Percentiles rank a stretch among this genome's conserved stretches.
These are phyloP conservation scores for Starmera pachycereana DNA, from an alignment of 805 yeast genomes.

Conservation along the genomic window DNA sequence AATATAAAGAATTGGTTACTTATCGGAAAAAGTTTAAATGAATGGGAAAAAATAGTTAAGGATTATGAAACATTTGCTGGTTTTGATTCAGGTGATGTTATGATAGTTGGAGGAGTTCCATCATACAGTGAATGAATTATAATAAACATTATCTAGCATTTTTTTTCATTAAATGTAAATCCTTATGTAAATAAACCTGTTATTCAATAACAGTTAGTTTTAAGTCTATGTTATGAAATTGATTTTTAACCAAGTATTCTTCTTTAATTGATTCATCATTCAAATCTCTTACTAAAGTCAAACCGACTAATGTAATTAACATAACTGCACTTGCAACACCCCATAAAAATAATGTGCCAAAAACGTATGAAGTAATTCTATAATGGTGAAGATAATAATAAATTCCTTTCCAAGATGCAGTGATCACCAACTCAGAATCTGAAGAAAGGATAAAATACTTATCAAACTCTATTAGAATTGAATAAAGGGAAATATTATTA, in stretches of 20 bases:
- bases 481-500: not conserved
- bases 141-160: not conserved
- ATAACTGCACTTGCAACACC: conserved; percentile 6
- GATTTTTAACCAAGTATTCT: conserved; percentile 1
- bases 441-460: conserved; percentile 8
- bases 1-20: conserved; percentile 16
- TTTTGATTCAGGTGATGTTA: not conserved
- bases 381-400: conserved; percentile 16
- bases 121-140: not conserved
- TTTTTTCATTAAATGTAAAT: not conserved
- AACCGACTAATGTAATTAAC: conserved; percentile 10
- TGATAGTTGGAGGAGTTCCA: not conserved
- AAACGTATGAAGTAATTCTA: conserved; percentile 12
- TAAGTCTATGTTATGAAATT: not conserved
- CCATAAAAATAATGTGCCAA: conserved; percentile 14
- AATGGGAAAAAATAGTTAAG: conserved; percentile 30
- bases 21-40: conserved; percentile 40
- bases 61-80: conserved; percentile 4
- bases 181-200: not conserved
- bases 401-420: conserved; percentile 14
- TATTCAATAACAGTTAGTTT: not conserved
- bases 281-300: conserved; percentile 7
- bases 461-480: conserved; percentile 15
- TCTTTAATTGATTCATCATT: not conserved
- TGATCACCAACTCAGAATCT: conserved; percentile 9